phyloP scores from a whole-genome alignment of 805 yeast genomes.

The Pichia rugopelliculosa region DNA sequence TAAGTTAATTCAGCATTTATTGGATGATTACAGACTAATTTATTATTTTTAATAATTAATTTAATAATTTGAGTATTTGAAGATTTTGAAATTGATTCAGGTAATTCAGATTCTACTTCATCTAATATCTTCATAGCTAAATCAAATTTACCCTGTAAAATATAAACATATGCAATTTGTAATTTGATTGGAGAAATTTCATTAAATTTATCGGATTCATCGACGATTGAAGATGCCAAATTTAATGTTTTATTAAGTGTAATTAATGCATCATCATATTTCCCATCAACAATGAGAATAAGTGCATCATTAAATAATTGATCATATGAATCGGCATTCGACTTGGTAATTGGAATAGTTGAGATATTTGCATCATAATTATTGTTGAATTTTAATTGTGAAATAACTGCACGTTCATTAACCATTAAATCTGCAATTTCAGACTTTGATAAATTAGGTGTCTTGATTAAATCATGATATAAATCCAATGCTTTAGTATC shows the following conservation, averaged over 20 bases:
- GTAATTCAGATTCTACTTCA: slow-evolving; percentile 21
- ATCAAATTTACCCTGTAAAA: slow-evolving; percentile 28
- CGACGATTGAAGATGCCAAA: slow-evolving; percentile 34
- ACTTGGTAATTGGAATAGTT: slow-evolving; percentile 10
- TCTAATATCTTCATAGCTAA: slow-evolving; percentile 33
- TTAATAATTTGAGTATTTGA: slow-evolving; percentile 33
- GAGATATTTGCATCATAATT: slow-evolving; percentile 1
- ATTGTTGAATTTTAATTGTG: slow-evolving; percentile 32
- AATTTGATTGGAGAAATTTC: slow-evolving; percentile 57
- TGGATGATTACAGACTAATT: slow-evolving; percentile 24
- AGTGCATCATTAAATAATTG: slow-evolving; percentile 53
- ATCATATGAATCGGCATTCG: slow-evolving; percentile 39
- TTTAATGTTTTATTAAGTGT: slow-evolving; percentile 40
- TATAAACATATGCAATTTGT: slow-evolving; percentile 51
- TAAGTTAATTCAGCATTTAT: slow-evolving; percentile 22
- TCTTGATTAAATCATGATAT: slow-evolving; percentile 35
- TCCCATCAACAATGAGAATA: slow-evolving; percentile 36
- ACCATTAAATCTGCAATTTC: slow-evolving; percentile 47
- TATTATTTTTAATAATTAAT: slow-evolving; percentile 33
- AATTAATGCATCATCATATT: slow-evolving; percentile 34
- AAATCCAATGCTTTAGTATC: slow-evolving; percentile 37
- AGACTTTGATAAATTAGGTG: slow-evolving; percentile 26
- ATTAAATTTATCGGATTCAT: slow-evolving; percentile 37
- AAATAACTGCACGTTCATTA: slow-evolving; percentile 62
- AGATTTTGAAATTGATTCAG: slow-evolving; percentile 24